A percentile compares a stretch with the other conserved stretches of the same genome.
Evolutionary conservation across 2,329 filamentous ascomycete genomes (phyloP).

Genomic region (Aspergillus sp.): DNA sequence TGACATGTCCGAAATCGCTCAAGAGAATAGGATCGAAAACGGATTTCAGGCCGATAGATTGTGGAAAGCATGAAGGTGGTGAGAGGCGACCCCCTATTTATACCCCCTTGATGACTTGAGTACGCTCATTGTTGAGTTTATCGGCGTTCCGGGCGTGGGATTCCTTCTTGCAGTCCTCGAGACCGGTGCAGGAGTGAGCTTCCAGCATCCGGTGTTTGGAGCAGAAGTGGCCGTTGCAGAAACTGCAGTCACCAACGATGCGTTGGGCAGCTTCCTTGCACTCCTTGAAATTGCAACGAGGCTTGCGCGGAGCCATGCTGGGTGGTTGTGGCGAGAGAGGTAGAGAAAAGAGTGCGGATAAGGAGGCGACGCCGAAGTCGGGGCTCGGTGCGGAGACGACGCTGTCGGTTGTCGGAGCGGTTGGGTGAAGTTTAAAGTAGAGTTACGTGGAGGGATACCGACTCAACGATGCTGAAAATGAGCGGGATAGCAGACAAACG

Average conservation of each 20-base stretch:
- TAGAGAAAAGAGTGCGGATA: slow-evolving; percentile 6
- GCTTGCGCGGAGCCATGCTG: slow-evolving; percentile 54
- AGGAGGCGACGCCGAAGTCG: slow-evolving; percentile 15
- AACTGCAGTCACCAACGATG: slow-evolving; percentile 94
- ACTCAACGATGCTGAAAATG: neutral
- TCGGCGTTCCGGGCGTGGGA: slow-evolving; percentile 91
- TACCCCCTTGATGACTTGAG: slow-evolving; percentile 88
- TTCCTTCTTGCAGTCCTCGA: slow-evolving; percentile 98
- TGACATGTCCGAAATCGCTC: neutral
- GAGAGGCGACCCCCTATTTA: slow-evolving; percentile 47
- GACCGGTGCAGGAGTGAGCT: slow-evolving; percentile 85
- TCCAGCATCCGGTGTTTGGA: slow-evolving; percentile 92
- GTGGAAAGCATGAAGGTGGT: neutral
- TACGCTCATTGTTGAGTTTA: slow-evolving; percentile 88
- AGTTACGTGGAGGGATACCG: neutral
- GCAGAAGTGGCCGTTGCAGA: slow-evolving; percentile 93
- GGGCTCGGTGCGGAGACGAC: slow-evolving; percentile 8
- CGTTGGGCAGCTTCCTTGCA: slow-evolving; percentile 86
- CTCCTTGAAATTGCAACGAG: slow-evolving; percentile 81
- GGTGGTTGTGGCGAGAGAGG: slow-evolving; percentile 7
- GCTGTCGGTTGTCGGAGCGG: neutral
- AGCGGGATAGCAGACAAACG: neutral
- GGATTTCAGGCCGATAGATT: neutral
- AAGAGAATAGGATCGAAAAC: neutral
- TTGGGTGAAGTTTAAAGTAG: neutral